Evolutionary conservation across 495 filamentous ascomycete species (phyloP).

Genomic region (Jackrogersella minutella): DNA sequence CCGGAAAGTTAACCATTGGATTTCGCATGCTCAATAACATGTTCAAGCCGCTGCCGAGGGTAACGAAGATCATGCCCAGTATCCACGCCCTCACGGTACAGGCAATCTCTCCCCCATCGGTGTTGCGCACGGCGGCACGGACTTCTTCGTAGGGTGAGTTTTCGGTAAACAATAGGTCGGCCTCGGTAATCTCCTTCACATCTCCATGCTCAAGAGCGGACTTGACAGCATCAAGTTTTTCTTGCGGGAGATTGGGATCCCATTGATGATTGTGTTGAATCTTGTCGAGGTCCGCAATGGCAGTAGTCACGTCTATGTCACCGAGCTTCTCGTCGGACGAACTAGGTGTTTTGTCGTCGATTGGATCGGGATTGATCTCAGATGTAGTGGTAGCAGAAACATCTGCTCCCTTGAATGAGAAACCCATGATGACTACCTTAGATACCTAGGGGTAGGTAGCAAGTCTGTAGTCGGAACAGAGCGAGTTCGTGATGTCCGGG

Average conservation of each 20-base stretch:
- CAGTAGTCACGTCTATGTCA: conserved; percentile 28
- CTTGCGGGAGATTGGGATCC: conserved; percentile 47
- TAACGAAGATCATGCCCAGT: conserved; percentile 63
- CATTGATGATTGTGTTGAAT: conserved; percentile 44
- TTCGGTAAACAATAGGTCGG: conserved; percentile 41
- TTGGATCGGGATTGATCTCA: conserved; percentile 20
- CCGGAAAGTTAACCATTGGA: conserved; percentile 62
- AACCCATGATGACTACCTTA: conserved; percentile 28
- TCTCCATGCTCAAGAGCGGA: conserved; percentile 51
- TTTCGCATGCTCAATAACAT: conserved; percentile 65
- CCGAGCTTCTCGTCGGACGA: conserved; percentile 33
- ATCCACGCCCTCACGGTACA: conserved; percentile 72
- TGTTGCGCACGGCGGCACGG: conserved; percentile 59
- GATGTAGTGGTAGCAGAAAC: conserved; percentile 15
- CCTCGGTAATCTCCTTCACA: conserved; percentile 41
- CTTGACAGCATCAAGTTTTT: conserved; percentile 47
- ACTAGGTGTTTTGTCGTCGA: conserved; percentile 11
- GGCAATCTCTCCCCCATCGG: conserved; percentile 64
- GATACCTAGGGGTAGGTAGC: too few species aligned
- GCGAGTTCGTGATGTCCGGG: not conserved
- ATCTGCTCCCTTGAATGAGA: conserved; percentile 16
- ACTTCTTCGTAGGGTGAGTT: conserved; percentile 57
- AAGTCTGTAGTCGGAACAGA: conserved; percentile 1
- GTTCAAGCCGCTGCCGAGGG: conserved; percentile 66
- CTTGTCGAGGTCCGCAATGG: conserved; percentile 41